A percentile compares a stretch with the other conserved stretches of the same genome.
These are phyloP conservation scores for Mycena alexandri DNA, from an alignment of 768 basidiomycete genomes.

Conservation along the genomic window DNA sequence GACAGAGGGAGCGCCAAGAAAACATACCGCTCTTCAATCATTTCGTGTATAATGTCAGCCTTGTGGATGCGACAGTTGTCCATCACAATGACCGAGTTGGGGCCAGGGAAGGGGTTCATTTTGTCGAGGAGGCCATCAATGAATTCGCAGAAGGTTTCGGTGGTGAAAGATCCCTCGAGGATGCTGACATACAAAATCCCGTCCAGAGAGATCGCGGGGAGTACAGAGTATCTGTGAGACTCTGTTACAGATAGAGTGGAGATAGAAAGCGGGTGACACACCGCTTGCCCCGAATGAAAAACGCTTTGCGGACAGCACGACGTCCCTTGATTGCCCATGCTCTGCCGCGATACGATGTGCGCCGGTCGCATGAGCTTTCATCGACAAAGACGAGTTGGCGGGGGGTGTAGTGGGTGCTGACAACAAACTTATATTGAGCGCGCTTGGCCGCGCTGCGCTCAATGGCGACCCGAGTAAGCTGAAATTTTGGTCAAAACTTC, in stretches of 20 bases:
- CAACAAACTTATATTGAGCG: constrained; percentile 7
- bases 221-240: constrained; percentile 46
- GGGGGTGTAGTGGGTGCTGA: constrained; percentile 29
- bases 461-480: constrained; percentile 36
- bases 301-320: constrained; percentile 34
- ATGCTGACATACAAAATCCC: constrained; percentile 49
- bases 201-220: constrained; percentile 51
- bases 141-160: constrained; percentile 45
- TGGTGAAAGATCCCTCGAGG: constrained; percentile 46
- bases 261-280: background rate
- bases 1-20: background rate
- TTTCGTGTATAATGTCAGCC: constrained; percentile 39
- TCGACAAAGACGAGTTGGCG: too few species aligned
- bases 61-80: constrained; percentile 55
- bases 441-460: constrained; percentile 25
- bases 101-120: too few species aligned
- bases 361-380: constrained; percentile 39
- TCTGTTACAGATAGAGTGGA: too few species aligned
- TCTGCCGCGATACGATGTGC: constrained; percentile 37
- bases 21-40: constrained; percentile 48
- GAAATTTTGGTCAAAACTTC: too few species aligned
- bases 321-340: constrained; percentile 42
- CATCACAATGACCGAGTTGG: constrained; percentile 54
- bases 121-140: constrained; percentile 47
- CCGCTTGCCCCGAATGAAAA: constrained; percentile 33